Percentiles rank a stretch among this genome's conserved stretches.
Conservation (phyloP, 257 asterid species). For the Ballota nigra region DNA sequence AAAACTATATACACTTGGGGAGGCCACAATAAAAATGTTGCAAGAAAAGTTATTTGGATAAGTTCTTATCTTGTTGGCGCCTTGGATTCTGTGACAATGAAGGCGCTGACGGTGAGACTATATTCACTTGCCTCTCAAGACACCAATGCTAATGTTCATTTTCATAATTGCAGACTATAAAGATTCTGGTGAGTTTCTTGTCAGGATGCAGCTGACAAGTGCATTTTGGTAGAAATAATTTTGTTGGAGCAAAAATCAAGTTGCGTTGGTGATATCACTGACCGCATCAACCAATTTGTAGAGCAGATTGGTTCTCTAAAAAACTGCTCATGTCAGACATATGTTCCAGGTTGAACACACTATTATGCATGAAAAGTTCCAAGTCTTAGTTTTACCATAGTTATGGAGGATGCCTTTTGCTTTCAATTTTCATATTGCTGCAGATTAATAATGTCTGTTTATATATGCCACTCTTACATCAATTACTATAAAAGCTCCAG, state of each 20-base stretch:
- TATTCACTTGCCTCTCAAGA: conserved; percentile 26
- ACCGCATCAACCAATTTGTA: conserved; percentile 44
- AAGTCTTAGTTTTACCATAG: conserved; percentile 6
- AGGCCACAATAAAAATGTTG: conserved; percentile 37
- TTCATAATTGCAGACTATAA: conserved; percentile 8
- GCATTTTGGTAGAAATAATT: conserved; percentile 64
- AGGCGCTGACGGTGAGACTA: conserved; percentile 64
- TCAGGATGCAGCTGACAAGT: conserved; percentile 79
- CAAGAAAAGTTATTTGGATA: conserved; percentile 63
- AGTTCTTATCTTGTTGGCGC: conserved; percentile 48
- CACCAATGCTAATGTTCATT: conserved; percentile 11
- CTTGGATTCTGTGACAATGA: conserved; percentile 56
- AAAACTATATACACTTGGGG: conserved; percentile 57
- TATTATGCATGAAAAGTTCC: conserved; percentile 6
- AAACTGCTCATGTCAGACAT: conserved; percentile 65
- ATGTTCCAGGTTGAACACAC: conserved; percentile 60
- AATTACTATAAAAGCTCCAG: conserved; percentile 3
- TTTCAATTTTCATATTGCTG: background rate
- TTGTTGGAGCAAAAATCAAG: conserved; percentile 60
- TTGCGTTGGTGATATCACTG: conserved; percentile 50
- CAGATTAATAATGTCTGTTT: background rate
- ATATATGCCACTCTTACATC: background rate
- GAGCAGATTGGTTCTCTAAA: conserved; percentile 66
- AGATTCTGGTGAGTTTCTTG: conserved; percentile 29
- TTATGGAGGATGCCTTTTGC: conserved; percentile 11